These are phyloP conservation scores for Lizonia empirigonia DNA, from an alignment of 2,329 filamentous ascomycete species.

Conservation along the genomic window DNA sequence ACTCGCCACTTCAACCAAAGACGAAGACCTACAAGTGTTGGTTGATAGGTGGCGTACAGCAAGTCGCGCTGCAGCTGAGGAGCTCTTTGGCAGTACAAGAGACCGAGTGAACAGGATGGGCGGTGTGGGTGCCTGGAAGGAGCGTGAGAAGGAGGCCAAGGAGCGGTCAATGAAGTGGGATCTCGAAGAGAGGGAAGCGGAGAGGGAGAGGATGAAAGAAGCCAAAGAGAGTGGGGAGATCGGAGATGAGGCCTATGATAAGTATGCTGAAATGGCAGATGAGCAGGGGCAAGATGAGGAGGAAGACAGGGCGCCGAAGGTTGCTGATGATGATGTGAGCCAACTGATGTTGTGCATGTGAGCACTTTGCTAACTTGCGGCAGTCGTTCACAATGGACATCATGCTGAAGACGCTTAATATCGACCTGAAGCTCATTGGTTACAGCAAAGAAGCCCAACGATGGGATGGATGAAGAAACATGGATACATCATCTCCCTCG, in stretches of 20 bases:
- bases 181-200: constrained; percentile 43
- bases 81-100: constrained; percentile 65
- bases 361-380: constrained; percentile 4
- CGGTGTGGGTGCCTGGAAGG: constrained; percentile 62
- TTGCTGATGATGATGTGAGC: constrained; percentile 49
- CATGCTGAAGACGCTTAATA: constrained; percentile 70
- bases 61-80: constrained; percentile 68
- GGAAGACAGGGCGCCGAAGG: constrained; percentile 32
- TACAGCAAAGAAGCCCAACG: constrained; percentile 63
- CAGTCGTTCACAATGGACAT: constrained; percentile 70
- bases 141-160: constrained; percentile 43
- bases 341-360: constrained; percentile 31
- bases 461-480: constrained; percentile 60
- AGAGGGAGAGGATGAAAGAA: constrained; percentile 54
- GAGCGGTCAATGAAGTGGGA: constrained; percentile 48
- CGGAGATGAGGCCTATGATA: constrained; percentile 57
- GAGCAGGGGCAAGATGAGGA: constrained; percentile 52
- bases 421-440: constrained; percentile 67
- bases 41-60: constrained; percentile 66
- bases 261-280: constrained; percentile 48
- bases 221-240: constrained; percentile 38
- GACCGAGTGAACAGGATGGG: constrained; percentile 68
- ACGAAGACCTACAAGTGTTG: constrained; percentile 62
- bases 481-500: too few relatives aligned
- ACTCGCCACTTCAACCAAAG: constrained; percentile 46